Evolutionary conservation across 345 rosid genomes (phyloP), one percentile per base, ranked within the genome.

Genomic region (Viola odorata): DNA sequence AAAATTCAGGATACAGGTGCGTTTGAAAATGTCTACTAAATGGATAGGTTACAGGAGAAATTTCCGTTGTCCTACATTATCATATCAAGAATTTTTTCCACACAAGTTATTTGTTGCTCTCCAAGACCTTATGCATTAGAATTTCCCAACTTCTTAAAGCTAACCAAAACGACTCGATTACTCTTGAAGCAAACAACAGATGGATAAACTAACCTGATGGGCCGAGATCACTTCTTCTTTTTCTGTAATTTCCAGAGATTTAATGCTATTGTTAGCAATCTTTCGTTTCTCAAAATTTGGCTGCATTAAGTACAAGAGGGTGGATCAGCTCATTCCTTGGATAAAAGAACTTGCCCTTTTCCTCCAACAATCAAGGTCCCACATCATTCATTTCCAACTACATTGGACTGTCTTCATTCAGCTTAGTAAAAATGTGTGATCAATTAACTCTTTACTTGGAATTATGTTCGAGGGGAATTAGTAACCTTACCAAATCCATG

Each of bases 161-260:
- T 3, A 42, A 0, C 11, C 45, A 7, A 7, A 0, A 42, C 1
- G 3, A 42, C 1, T 6, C 8, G 45, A 7, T 42, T 11, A 42
- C 3, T 11, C 0, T 42, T 6, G 45, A 1, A 6, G 45, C 45
- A 0, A 42, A 3, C 40, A 54, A 54, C 14, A 5, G 58, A 11
- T 36, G 5, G 8, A 7, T n/a, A 56, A 59, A 13, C 12, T 65
- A 47, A 72, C 74, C 69, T 4, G 17, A 12, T 62, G 41, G 36
- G 50, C 45, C 14, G 68, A 41, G 12, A 44, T 10, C 37, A 37
- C 48, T 60, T 60, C 75, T 23, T 49, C 51, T 8, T 51, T 45
- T 73, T 73, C 72, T 7, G 54, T 52, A 32, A 48, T 41, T 66
- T 51, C 57, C 5, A 55, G 54, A 17, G 58, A 37, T 40, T 55